Conservation (phyloP, 2,329 filamentous ascomycete genomes). For the Raffaelea arxii region DNA sequence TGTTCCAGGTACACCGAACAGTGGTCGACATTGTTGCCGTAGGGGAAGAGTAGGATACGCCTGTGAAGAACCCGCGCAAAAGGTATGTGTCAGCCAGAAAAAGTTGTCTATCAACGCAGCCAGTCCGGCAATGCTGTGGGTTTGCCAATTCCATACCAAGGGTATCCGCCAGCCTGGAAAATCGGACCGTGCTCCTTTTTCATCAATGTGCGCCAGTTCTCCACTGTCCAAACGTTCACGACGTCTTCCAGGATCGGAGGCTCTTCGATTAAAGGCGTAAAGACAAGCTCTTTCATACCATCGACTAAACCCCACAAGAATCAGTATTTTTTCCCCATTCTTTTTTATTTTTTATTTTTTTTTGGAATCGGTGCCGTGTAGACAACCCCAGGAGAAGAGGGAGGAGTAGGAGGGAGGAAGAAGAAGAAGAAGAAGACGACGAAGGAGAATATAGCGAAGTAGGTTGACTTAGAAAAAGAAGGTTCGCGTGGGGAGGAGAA, state of each 20-base stretch:
- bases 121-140: background rate
- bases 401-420: background rate
- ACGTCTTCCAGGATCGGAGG: conserved; percentile 70
- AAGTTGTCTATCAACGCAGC: too few species aligned
- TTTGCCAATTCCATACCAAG: conserved; percentile 59
- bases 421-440: too few species aligned
- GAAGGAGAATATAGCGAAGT: too few species aligned
- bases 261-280: conserved; percentile 64
- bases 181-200: conserved; percentile 81
- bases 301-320: conserved; percentile 47
- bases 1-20: conserved; percentile 96
- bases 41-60: conserved; percentile 93
- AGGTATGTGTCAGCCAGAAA: too few species aligned
- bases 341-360: too few species aligned
- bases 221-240: conserved; percentile 77
- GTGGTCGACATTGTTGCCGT: conserved; percentile 87
- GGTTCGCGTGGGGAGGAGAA: background rate
- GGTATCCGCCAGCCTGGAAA: conserved; percentile 77
- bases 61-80: too few species aligned
- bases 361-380: too few species aligned
- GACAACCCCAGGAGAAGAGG: too few species aligned
- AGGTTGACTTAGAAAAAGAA: background rate
- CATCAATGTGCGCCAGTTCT: conserved; percentile 65
- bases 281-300: conserved; percentile 72
- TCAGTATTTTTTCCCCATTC: too few species aligned